Base-by-base conservation (phyloP, 371 early-diverging fungal species). In the Mucor lusitanicus region DNA sequence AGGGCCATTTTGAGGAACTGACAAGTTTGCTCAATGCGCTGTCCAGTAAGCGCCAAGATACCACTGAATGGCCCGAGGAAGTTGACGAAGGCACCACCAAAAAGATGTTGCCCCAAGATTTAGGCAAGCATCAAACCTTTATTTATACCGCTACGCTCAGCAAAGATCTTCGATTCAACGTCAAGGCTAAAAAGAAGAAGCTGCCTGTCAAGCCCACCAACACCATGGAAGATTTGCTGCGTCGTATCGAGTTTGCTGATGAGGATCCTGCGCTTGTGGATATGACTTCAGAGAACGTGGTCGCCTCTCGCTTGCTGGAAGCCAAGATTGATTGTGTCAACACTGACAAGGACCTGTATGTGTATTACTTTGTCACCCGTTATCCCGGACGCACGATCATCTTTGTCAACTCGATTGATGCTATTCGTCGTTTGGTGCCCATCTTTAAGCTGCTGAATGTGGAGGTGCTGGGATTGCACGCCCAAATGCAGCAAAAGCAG, bases 131-230 rank as follows among this genome's bases (percentile, higher is more conserved):
- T 40, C 97, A 97, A 70, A 98, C 95, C 0, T 91, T 98, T 69
- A 88, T 99, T 57, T 99, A 96, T 73, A 98, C 98, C 6, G 99
- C 99, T 13, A 99, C 99, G 0, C 69, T 98, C 57, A 81, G 88
- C 57, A 89, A 92, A 55, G 89, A 92, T 64, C 74, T 90, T 35
- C 83, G 86, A 40, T 79, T 87, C 68, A 78, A 85, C 56, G 73
- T 83, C 17, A 81, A 85, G 65, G 67, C 75, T 21, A 75, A 76
- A 40, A 86, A 86, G 63, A 81, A 78, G 63, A 82, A 78, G 64
- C n/a, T 61, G 6, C 33, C 64, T 17, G 65, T 39, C 27, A 75
- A 65, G 53, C 3, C 46, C n/a, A 72, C 68, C 15, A 68, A 68
- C 9, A 62, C 68, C 25, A 68, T 72, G 66, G 73, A 87, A 46